These are phyloP conservation scores for Dactylellina parvicollis DNA, from an alignment of 2,329 filamentous ascomycete species.

Conservation along the genomic window DNA sequence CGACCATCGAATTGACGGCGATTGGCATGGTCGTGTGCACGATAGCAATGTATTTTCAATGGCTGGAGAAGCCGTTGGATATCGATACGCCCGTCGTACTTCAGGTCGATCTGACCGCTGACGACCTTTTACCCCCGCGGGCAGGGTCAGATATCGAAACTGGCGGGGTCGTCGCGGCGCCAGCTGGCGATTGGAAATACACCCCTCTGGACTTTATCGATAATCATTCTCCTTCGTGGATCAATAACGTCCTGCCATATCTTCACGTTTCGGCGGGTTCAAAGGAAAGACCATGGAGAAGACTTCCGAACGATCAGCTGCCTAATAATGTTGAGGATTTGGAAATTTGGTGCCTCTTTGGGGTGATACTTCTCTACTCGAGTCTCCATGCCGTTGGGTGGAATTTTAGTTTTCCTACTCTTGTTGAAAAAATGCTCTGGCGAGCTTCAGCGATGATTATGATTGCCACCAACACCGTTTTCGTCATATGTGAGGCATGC, in stretches of 20 bases:
- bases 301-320: slow-evolving; percentile 52
- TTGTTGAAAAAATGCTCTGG: slow-evolving; percentile 56
- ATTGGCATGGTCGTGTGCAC: slow-evolving; percentile 54
- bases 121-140: slow-evolving; percentile 39
- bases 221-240: no score
- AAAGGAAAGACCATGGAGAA: slow-evolving; percentile 52
- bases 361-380: slow-evolving; percentile 39
- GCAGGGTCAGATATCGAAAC: neutral
- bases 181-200: no score
- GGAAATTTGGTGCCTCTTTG: slow-evolving; percentile 22
- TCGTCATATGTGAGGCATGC: neutral
- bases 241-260: no score
- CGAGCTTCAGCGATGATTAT: slow-evolving; percentile 11
- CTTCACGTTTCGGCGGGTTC: no score
- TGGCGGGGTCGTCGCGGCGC: no score
- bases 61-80: slow-evolving; percentile 55
- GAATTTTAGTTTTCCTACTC: slow-evolving; percentile 58
- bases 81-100: slow-evolving; percentile 39
- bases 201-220: no score
- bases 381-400: slow-evolving; percentile 55
- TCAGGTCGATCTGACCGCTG: slow-evolving; percentile 45
- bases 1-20: slow-evolving; percentile 56
- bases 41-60: slow-evolving; percentile 50
- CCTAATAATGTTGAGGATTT: no score
- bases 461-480: neutral